Evolutionary conservation across 371 early-diverging fungal genomes (phyloP).

Genomic region (Lichtheimia corymbifera): DNA sequence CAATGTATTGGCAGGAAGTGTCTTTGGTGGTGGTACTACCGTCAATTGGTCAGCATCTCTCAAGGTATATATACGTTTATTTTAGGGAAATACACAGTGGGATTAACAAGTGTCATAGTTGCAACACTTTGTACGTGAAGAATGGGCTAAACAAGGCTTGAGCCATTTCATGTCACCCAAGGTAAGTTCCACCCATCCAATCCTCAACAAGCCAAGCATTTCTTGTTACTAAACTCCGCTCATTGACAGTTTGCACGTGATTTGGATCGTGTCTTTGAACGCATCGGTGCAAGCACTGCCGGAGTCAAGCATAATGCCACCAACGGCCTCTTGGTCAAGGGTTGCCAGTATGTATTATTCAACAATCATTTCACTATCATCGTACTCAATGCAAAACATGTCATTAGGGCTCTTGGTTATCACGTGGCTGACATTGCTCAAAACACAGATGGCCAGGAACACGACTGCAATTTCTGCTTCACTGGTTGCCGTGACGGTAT

Average conservation of each 20-base stretch:
- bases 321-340: constrained; percentile 63
- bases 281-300: constrained; percentile 57
- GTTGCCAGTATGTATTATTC: constrained; percentile 46
- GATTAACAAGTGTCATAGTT: constrained; percentile 6
- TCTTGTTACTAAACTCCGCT: background rate
- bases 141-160: constrained; percentile 73
- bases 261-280: constrained; percentile 56
- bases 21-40: constrained; percentile 58
- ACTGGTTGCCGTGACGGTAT: constrained; percentile 73
- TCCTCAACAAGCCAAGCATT: background rate
- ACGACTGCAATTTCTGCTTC: constrained; percentile 71
- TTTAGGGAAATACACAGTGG: too few species aligned
- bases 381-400: background rate
- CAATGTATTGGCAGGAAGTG: constrained; percentile 58
- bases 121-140: constrained; percentile 59
- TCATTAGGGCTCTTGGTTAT: constrained; percentile 59
- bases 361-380: background rate
- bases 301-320: constrained; percentile 62
- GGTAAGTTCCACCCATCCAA: constrained; percentile 15
- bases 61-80: constrained; percentile 48
- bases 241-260: constrained; percentile 27
- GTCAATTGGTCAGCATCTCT: constrained; percentile 71
- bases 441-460: constrained; percentile 61
- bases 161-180: constrained; percentile 55
- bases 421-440: constrained; percentile 62